These are phyloP conservation scores for Citrus mangshanensis DNA, from an alignment of 345 rosid genomes.

Conservation along the genomic window DNA sequence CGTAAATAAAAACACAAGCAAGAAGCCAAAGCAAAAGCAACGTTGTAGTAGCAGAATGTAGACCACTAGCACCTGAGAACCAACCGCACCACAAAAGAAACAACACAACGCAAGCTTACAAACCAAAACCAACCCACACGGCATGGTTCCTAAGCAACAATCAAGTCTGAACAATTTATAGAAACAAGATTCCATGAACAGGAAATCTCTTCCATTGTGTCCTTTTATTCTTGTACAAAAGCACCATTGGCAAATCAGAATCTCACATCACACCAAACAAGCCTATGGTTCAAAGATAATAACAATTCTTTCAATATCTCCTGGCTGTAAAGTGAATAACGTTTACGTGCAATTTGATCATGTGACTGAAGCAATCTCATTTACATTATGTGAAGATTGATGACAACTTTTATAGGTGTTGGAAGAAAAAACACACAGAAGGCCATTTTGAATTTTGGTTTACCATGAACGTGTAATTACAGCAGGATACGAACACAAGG, in stretches of 20 bases:
- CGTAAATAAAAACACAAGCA: neutral
- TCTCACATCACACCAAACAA: neutral
- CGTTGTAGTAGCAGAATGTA: too few species aligned
- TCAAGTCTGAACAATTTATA: conserved; percentile 4
- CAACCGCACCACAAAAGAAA: neutral
- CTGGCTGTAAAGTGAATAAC: neutral
- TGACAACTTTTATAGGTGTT: neutral
- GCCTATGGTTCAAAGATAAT: neutral
- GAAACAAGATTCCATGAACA: neutral
- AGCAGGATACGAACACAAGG: neutral
- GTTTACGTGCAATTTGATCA: neutral
- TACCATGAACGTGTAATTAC: conserved; percentile 5
- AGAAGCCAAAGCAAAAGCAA: conserved; percentile 1
- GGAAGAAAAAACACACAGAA: neutral
- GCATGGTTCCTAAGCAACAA: conserved; percentile 10
- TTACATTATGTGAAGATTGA: neutral
- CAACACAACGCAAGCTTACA: conserved; percentile 6
- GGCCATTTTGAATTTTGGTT: neutral
- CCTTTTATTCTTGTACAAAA: neutral
- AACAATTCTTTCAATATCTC: neutral
- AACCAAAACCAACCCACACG: neutral
- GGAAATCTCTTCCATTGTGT: neutral
- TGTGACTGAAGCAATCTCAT: neutral
- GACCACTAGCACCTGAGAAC: neutral
- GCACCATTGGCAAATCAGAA: neutral